These are phyloP conservation scores for Trypanosoma theileri DNA, from an alignment of 208 protist species.

Conservation along the genomic window DNA sequence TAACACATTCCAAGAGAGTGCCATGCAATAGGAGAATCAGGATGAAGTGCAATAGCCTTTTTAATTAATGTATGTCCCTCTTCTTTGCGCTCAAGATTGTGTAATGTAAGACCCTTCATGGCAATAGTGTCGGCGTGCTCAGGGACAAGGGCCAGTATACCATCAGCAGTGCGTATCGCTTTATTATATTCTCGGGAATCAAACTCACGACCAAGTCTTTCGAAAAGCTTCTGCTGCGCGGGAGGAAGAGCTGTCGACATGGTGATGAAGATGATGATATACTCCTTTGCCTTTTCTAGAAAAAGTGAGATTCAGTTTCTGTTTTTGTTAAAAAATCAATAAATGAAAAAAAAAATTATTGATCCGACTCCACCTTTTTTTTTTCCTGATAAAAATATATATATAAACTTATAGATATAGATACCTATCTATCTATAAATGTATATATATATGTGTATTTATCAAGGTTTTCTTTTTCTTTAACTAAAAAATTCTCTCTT, in stretches of 20 bases:
- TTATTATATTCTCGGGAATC: slow-evolving; percentile 81
- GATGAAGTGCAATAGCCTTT: slow-evolving; percentile 48
- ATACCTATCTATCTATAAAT: too few relatives aligned
- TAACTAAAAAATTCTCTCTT: too few relatives aligned
- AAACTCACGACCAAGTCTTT: slow-evolving; percentile 78
- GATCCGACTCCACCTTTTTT: background rate
- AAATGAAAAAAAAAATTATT: too few relatives aligned
- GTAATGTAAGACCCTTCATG: slow-evolving; percentile 76
- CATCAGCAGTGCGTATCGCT: slow-evolving; percentile 69
- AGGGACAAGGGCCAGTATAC: slow-evolving; percentile 61
- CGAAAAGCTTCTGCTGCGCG: slow-evolving; percentile 70
- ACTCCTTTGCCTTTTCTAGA: background rate
- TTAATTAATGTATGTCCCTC: slow-evolving; percentile 68
- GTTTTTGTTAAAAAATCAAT: too few relatives aligned
- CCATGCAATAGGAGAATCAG: slow-evolving; percentile 89
- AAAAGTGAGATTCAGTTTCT: too few relatives aligned
- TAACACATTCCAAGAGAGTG: slow-evolving; percentile 94
- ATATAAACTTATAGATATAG: too few relatives aligned
- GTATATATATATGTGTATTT: too few relatives aligned
- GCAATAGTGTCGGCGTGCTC: slow-evolving; percentile 83
- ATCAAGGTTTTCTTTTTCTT: background rate
- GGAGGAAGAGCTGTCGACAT: slow-evolving; percentile 29
- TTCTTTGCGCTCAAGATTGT: slow-evolving; percentile 68
- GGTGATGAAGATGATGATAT: background rate
- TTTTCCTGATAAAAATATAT: background rate